Evolutionary conservation across 306 rosid species (phyloP).

Genomic region (Calophaca sinica): DNA sequence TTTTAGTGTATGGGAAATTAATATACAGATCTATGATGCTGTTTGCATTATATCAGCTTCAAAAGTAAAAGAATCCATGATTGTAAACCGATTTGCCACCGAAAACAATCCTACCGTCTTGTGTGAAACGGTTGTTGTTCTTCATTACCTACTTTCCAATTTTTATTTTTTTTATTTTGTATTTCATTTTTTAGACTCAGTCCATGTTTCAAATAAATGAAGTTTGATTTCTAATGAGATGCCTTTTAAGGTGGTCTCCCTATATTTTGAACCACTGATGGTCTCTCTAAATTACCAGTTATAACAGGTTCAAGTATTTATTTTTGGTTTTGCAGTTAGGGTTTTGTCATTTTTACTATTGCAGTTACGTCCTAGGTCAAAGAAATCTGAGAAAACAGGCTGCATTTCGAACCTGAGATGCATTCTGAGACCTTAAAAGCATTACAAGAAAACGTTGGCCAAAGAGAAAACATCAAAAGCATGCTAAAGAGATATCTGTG

Average conservation of each 20-base stretch:
- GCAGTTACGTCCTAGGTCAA: no score
- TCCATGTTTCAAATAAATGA: constrained; percentile 2
- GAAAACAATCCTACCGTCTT: constrained; percentile 26
- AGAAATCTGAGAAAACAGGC: no score
- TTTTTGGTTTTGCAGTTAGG: no score
- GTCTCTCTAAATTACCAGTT: no score
- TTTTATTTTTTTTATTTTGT: neutral
- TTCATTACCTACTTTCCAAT: constrained; percentile 3
- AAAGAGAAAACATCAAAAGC: no score
- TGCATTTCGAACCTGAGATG: no score
- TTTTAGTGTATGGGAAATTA: constrained; percentile 32
- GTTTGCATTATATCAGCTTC: constrained; percentile 29
- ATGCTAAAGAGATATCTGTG: no score
- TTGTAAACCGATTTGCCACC: constrained; percentile 13
- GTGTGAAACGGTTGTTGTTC: constrained; percentile 25
- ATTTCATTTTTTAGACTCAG: neutral
- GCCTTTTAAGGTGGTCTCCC: neutral
- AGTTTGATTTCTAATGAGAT: neutral
- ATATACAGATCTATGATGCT: neutral
- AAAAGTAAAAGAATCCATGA: constrained; percentile 4
- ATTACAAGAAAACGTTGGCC: no score
- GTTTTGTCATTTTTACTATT: no score
- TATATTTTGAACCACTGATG: no score
- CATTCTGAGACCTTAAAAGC: no score
- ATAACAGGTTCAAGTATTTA: no score